These are phyloP conservation scores for Apiospora saccharicola DNA, from an alignment of 2,329 filamentous ascomycete genomes.

Conservation along the genomic window DNA sequence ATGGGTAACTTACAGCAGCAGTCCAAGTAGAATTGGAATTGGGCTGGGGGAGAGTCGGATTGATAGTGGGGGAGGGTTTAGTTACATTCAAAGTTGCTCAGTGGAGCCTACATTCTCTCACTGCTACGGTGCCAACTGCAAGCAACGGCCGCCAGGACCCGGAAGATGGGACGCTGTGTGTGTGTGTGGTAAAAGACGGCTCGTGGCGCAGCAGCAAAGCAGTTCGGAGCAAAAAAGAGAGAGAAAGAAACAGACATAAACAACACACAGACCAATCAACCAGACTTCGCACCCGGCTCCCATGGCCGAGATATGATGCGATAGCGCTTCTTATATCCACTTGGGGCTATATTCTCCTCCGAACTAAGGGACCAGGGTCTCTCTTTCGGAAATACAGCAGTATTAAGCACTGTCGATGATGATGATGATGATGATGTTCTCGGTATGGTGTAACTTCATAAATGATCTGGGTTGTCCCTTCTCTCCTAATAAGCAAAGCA, in stretches of 20 bases:
- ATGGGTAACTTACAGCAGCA: neutral
- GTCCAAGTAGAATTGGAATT: neutral
- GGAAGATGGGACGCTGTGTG: neutral
- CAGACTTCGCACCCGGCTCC: constrained; percentile 12
- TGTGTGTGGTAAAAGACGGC: too few relatives aligned
- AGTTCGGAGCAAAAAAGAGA: neutral
- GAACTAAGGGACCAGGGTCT: neutral
- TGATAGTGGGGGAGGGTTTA: neutral
- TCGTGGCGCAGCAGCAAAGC: too few relatives aligned
- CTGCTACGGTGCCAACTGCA: constrained; percentile 7
- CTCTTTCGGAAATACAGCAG: neutral
- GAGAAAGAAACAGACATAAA: neutral
- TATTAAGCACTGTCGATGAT: neutral
- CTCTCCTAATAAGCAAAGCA: too few relatives aligned
- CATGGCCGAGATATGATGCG: neutral
- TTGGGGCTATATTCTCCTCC: constrained; percentile 4
- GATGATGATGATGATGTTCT: neutral
- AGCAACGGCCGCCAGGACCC: neutral
- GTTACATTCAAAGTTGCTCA: too few relatives aligned
- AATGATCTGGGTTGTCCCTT: neutral
- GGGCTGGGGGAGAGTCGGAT: neutral
- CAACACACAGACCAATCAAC: neutral
- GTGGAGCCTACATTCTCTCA: neutral
- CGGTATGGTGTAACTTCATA: neutral
- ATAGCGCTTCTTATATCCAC: neutral